Conservation (phyloP, 768 basidiomycete genomes). For the Suillus ampliporus region DNA sequence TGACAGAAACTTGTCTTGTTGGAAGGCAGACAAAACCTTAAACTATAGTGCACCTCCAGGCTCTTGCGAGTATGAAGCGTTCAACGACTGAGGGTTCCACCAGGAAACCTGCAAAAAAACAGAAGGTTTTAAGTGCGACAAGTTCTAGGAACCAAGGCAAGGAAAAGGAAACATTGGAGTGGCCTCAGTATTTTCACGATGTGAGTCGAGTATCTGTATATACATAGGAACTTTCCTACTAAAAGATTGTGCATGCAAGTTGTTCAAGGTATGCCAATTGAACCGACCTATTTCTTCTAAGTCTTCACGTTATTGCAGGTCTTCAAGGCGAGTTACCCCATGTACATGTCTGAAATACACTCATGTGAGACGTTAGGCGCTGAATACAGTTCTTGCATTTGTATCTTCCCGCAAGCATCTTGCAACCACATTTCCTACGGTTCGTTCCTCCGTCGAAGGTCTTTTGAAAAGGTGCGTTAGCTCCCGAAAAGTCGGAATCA, state of each 20-base stretch:
- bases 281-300: background rate
- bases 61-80: slow-evolving; percentile 16
- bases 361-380: slow-evolving; percentile 53
- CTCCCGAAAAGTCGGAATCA: background rate
- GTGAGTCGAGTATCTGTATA: slow-evolving; percentile 31
- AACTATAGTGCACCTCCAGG: slow-evolving; percentile 16
- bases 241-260: slow-evolving; percentile 37
- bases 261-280: slow-evolving; percentile 58
- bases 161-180: slow-evolving; percentile 34
- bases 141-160: slow-evolving; percentile 26
- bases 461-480: slow-evolving; percentile 69
- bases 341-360: background rate
- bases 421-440: slow-evolving; percentile 76
- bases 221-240: background rate
- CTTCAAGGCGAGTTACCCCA: slow-evolving; percentile 43
- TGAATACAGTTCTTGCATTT: slow-evolving; percentile 90
- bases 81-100: background rate
- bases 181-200: slow-evolving; percentile 70
- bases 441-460: slow-evolving; percentile 81
- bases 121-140: slow-evolving; percentile 11
- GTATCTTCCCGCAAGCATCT: slow-evolving; percentile 81
- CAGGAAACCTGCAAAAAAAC: slow-evolving; percentile 19
- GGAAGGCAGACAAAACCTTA: background rate
- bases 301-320: slow-evolving; percentile 37
- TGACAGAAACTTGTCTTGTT: background rate